phyloP scores from a whole-genome alignment of 768 basidiomycete species.

The Pseudohyphozyma bogoriensis region DNA sequence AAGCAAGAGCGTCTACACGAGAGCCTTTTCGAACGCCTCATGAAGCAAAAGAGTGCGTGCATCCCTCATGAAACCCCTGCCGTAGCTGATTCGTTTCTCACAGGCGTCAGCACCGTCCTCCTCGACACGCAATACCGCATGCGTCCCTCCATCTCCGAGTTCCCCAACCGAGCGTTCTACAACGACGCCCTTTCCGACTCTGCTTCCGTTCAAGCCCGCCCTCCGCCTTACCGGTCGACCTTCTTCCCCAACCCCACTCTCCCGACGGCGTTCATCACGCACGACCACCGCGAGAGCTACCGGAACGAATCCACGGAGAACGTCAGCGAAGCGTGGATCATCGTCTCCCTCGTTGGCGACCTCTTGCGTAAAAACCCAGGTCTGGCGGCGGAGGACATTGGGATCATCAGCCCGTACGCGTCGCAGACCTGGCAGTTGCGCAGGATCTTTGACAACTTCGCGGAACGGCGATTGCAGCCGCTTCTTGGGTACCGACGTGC shows the following conservation, averaged over 20 bases:
- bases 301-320: slow-evolving; percentile 69
- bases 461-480: slow-evolving; percentile 46
- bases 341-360: slow-evolving; percentile 72
- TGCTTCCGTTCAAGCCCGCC: slow-evolving; percentile 1
- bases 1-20: slow-evolving; percentile 59
- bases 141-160: slow-evolving; percentile 80
- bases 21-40: slow-evolving; percentile 80
- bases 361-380: slow-evolving; percentile 59
- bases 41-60: slow-evolving; percentile 59
- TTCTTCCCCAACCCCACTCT: slow-evolving; percentile 5
- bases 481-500: slow-evolving; percentile 59
- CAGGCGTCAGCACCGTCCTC: slow-evolving; percentile 81
- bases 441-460: slow-evolving; percentile 13
- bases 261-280: slow-evolving; percentile 72
- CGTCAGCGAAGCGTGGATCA: slow-evolving; percentile 62
- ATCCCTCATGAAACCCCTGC: no score
- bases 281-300: slow-evolving; percentile 56
- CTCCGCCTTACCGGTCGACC: slow-evolving; percentile 5
- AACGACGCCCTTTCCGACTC: slow-evolving; percentile 52
- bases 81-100: slow-evolving; percentile 9
- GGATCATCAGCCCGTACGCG: slow-evolving; percentile 83
- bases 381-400: slow-evolving; percentile 65
- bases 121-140: slow-evolving; percentile 92
- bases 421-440: slow-evolving; percentile 71
- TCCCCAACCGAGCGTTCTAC: slow-evolving; percentile 81